Conservation (phyloP, 768 basidiomycete genomes). For the Amyloporia xantha region DNA sequence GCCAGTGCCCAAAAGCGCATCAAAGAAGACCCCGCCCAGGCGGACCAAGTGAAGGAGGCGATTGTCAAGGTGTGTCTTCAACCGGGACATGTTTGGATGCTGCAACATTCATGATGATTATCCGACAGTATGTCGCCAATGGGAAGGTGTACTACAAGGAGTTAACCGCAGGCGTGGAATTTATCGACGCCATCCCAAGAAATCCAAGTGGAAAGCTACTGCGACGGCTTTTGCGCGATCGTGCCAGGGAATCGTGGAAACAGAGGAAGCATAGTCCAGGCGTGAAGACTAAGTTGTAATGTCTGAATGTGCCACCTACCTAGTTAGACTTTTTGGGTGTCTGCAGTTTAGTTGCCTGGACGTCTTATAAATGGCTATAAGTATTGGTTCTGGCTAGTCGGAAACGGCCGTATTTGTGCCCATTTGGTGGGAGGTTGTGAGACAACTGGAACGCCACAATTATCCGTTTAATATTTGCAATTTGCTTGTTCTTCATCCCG, state of each 20-base stretch:
- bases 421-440: no score
- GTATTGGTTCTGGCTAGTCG: no score
- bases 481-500: no score
- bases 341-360: no score
- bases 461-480: no score
- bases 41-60: slow-evolving; percentile 32
- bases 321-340: no score
- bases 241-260: slow-evolving; percentile 18
- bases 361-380: no score
- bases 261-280: slow-evolving; percentile 1
- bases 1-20: slow-evolving; percentile 30
- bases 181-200: slow-evolving; percentile 31
- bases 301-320: no score
- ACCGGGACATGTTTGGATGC: not conserved
- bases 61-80: slow-evolving; percentile 53
- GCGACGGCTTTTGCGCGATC: slow-evolving; percentile 23
- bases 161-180: slow-evolving; percentile 31
- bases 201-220: slow-evolving; percentile 28
- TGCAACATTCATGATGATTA: not conserved
- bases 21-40: slow-evolving; percentile 26
- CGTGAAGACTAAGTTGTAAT: slow-evolving; percentile 14
- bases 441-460: no score
- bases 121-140: slow-evolving; percentile 27
- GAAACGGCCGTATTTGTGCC: no score
- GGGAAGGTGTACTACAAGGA: slow-evolving; percentile 31